Evolutionary conservation across 805 yeast genomes (phyloP).

Genomic region (Grigorovia humatica): DNA sequence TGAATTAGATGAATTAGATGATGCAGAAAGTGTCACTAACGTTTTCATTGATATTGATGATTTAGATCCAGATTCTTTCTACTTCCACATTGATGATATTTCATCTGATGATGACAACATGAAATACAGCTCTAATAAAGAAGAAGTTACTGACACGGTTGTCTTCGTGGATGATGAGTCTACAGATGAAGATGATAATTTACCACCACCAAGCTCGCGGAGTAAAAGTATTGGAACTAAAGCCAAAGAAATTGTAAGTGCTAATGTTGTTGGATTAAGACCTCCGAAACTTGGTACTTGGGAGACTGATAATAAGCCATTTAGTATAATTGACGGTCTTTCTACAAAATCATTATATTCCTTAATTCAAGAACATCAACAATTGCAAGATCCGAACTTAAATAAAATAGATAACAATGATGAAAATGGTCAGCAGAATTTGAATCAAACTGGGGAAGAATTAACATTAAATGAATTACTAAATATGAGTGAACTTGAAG

Average conservation of each 20-base stretch:
- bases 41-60: conserved; percentile 31
- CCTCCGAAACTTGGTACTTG: conserved; percentile 93
- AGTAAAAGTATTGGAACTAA: conserved; percentile 56
- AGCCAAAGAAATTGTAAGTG: conserved; percentile 85
- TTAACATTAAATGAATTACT: conserved; percentile 68
- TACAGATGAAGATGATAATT: conserved; percentile 82
- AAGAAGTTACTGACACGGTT: conserved; percentile 28
- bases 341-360: conserved; percentile 76
- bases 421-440: background rate
- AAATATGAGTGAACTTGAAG: conserved; percentile 81
- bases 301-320: conserved; percentile 76
- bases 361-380: conserved; percentile 28
- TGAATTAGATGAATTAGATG: conserved; percentile 20
- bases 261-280: conserved; percentile 71
- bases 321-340: conserved; percentile 89
- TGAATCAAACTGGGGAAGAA: conserved; percentile 20
- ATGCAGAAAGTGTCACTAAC: conserved; percentile 32
- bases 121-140: conserved; percentile 8
- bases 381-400: conserved; percentile 16
- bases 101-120: conserved; percentile 26
- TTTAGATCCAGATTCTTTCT: conserved; percentile 29
- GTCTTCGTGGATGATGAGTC: conserved; percentile 66
- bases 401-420: conserved; percentile 8
- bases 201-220: conserved; percentile 57
- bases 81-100: conserved; percentile 41